Conservation (phyloP, 2,329 filamentous ascomycete genomes). For the Pyrenochaeta sp. region DNA sequence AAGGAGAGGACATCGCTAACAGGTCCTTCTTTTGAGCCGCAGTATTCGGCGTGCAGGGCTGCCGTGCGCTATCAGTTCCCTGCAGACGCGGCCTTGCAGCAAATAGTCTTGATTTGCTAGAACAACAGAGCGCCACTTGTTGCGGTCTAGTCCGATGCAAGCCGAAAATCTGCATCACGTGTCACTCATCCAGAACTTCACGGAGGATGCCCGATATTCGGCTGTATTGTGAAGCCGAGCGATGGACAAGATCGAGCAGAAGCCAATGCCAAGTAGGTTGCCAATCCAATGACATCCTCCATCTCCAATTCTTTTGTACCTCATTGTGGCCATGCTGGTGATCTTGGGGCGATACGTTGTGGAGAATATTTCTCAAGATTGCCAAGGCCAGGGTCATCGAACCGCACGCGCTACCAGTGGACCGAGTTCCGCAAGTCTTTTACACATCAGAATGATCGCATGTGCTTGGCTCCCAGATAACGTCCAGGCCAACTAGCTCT, state of each 20-base stretch:
- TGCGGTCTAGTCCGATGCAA: constrained; percentile 27
- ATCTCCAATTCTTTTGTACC: no score
- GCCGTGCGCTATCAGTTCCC: constrained; percentile 23
- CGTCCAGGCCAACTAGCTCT: constrained; percentile 6
- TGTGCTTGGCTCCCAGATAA: constrained; percentile 10
- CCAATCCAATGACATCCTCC: no score
- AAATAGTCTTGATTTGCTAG: constrained; percentile 39
- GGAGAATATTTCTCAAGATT: neutral
- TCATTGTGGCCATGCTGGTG: no score
- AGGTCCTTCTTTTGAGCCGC: constrained; percentile 13
- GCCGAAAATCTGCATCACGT: constrained; percentile 26
- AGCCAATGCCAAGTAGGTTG: no score
- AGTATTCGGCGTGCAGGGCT: constrained; percentile 19
- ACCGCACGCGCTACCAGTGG: constrained; percentile 17
- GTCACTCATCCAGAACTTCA: constrained; percentile 7
- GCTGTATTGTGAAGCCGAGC: neutral
- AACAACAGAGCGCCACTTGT: constrained; percentile 13
- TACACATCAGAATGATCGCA: constrained; percentile 13
- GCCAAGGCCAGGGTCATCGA: constrained; percentile 1
- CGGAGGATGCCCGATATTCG: constrained; percentile 11
- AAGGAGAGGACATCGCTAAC: neutral
- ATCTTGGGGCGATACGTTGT: neutral
- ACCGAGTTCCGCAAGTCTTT: constrained; percentile 11
- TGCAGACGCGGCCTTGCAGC: constrained; percentile 22
- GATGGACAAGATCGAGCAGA: constrained; percentile 1